phyloP scores from a whole-genome alignment of 2,329 filamentous ascomycete genomes.

The Apiospora koreana region DNA sequence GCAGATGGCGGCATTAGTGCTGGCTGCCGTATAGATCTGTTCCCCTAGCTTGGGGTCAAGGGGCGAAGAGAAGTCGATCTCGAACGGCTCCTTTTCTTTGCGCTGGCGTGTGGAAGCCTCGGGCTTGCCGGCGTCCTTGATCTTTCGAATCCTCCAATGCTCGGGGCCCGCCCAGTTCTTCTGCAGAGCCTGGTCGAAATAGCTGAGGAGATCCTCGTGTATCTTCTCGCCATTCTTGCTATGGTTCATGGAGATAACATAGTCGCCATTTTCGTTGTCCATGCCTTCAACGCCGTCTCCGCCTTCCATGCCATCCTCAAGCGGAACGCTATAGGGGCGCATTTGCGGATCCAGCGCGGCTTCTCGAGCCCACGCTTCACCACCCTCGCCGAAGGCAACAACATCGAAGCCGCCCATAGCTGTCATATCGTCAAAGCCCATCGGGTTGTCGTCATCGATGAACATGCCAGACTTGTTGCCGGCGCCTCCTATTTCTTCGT shows the following conservation, averaged over 20 bases:
- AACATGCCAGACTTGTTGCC: conserved; percentile 78
- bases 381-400: conserved; percentile 89
- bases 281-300: conserved; percentile 54
- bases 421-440: conserved; percentile 80
- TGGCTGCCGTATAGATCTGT: conserved; percentile 77
- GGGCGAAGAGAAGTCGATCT: conserved; percentile 84
- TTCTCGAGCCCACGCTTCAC: conserved; percentile 92
- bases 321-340: conserved; percentile 69
- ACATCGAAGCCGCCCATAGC: conserved; percentile 71
- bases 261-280: conserved; percentile 69
- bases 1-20: conserved; percentile 78
- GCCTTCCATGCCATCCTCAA: conserved; percentile 54
- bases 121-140: conserved; percentile 76
- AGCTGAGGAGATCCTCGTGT: conserved; percentile 94
- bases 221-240: conserved; percentile 65
- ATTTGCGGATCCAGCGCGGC: conserved; percentile 85
- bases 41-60: conserved; percentile 73
- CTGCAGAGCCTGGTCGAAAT: conserved; percentile 93
- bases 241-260: conserved; percentile 77
- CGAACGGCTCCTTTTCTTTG: conserved; percentile 96
- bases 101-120: conserved; percentile 63
- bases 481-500: conserved; percentile 50
- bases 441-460: conserved; percentile 82
- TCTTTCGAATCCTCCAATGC: conserved; percentile 94
- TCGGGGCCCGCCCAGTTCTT: conserved; percentile 99